Base-by-base conservation (phyloP, 371 early-diverging fungal genomes). In the Mortierella sp. region DNA sequence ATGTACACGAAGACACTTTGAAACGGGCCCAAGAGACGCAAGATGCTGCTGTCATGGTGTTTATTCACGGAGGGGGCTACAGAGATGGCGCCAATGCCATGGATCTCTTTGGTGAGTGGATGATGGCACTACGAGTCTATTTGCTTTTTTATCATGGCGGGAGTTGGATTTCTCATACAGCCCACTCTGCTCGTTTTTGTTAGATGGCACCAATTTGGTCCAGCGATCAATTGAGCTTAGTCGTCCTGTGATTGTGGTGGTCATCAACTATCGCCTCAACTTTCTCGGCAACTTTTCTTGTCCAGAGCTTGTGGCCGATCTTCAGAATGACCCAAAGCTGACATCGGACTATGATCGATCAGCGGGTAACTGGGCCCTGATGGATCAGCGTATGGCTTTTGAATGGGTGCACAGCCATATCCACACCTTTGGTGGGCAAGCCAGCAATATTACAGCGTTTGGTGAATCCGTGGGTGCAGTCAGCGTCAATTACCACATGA, bases 371-470 rank as follows among this genome's bases (percentile, higher is more conserved):
- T 69, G 63, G 59, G 82, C 82, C 10, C 61, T 85, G 1, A 62
- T 67, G 31, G 86, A 87, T 54, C 85, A 86, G 64, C 31, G 52
- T 21, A 31, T 72, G 5, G 86, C 84, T 0, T 47, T 85, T 6
- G 53, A 72, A 24, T 87, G 88, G 88, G 78, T 86, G 18, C 58
- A 58, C 26, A 50, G 78, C 23, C 66, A 87, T 53, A 86, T 88
- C 45, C 18, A 14, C 14, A 45, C 56, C 0, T 86, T 88, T 67
- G 85, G 84, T 10, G 87, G 87, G 10, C 78, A 85, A 34, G 61
- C 80, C 5, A 47, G 42, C 38, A 57, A 68, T 38, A 57, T 86
- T n/a, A 86, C 84, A 0, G 68, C 79, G n/a, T 73, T 62, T 49
- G 87, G 83, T 2, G 58, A 88, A 66, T 80, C 80, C 10, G 85